These are phyloP conservation scores for Arthonia radiata DNA, from an alignment of 495 filamentous ascomycete species.

Conservation along the genomic window DNA sequence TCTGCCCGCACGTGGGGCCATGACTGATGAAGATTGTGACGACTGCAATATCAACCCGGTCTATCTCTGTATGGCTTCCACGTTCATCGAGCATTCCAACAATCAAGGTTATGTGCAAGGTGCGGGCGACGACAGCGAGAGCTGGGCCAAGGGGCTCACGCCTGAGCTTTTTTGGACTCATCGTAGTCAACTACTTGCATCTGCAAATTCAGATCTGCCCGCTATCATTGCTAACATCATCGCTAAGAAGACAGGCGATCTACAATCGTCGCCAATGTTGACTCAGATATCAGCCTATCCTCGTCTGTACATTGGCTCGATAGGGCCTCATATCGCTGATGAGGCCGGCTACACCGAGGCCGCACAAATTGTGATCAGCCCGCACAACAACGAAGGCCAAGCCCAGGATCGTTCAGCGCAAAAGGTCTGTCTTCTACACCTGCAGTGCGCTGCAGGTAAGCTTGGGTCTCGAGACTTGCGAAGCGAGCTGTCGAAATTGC, in stretches of 20 bases:
- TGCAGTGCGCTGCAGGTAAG: slow-evolving; percentile 39
- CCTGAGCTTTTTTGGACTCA: slow-evolving; percentile 57
- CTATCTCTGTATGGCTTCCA: slow-evolving; percentile 58
- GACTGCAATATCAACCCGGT: slow-evolving; percentile 33
- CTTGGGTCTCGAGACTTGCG: slow-evolving; percentile 52
- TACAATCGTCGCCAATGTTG: no score
- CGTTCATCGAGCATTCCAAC: slow-evolving; percentile 38
- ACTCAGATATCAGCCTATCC: no score
- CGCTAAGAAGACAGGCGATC: no score
- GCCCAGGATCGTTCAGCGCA: slow-evolving; percentile 12
- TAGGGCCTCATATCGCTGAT: slow-evolving; percentile 4
- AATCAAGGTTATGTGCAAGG: slow-evolving; percentile 76
- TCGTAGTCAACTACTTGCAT: slow-evolving; percentile 23
- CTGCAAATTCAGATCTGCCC: slow-evolving; percentile 38
- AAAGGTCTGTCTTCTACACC: slow-evolving; percentile 22
- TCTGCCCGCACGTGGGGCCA: no score
- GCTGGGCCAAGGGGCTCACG: slow-evolving; percentile 54
- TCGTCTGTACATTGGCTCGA: slow-evolving; percentile 17
- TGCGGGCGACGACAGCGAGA: slow-evolving; percentile 78
- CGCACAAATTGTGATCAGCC: slow-evolving; percentile 23
- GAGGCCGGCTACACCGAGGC: slow-evolving; percentile 2
- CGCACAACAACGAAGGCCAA: slow-evolving; percentile 11
- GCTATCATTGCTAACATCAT: slow-evolving; percentile 30
- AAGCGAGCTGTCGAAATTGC: slow-evolving; percentile 31
- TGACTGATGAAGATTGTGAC: slow-evolving; percentile 17